These are phyloP conservation scores for Cynanchum wilfordii DNA, from an alignment of 257 asterid genomes.

Conservation along the genomic window DNA sequence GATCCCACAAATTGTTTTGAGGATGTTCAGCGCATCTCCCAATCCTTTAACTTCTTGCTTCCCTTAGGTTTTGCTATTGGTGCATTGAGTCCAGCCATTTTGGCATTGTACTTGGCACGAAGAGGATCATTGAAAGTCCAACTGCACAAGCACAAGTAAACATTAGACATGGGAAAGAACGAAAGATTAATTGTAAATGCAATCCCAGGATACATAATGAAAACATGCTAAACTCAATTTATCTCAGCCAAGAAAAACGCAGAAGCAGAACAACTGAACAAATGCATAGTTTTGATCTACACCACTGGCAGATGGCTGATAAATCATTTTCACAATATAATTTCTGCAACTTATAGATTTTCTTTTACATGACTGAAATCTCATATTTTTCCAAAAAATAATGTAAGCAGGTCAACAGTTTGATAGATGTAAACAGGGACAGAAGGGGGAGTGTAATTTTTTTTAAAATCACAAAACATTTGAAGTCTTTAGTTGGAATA, in stretches of 20 bases:
- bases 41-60: slow-evolving; percentile 57
- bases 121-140: slow-evolving; percentile 88
- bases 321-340: neutral
- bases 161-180: neutral
- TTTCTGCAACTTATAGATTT: neutral
- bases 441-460: too few species aligned
- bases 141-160: slow-evolving; percentile 37
- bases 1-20: too few species aligned
- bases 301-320: neutral
- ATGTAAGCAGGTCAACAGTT: neutral
- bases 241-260: neutral
- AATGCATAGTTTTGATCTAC: neutral
- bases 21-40: too few species aligned
- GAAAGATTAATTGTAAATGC: neutral
- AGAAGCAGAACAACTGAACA: neutral
- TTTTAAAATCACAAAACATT: neutral
- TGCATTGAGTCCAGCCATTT: slow-evolving; percentile 90
- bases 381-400: neutral
- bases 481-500: neutral
- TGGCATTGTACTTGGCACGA: slow-evolving; percentile 78
- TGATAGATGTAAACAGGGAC: neutral
- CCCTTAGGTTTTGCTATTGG: slow-evolving; percentile 85
- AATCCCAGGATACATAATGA: neutral
- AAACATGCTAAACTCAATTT: neutral
- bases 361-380: neutral